A percentile compares a stretch with the other conserved stretches of the same genome.
Conservation (phyloP, 768 basidiomycete genomes). For the Phaffia tasmanica region DNA sequence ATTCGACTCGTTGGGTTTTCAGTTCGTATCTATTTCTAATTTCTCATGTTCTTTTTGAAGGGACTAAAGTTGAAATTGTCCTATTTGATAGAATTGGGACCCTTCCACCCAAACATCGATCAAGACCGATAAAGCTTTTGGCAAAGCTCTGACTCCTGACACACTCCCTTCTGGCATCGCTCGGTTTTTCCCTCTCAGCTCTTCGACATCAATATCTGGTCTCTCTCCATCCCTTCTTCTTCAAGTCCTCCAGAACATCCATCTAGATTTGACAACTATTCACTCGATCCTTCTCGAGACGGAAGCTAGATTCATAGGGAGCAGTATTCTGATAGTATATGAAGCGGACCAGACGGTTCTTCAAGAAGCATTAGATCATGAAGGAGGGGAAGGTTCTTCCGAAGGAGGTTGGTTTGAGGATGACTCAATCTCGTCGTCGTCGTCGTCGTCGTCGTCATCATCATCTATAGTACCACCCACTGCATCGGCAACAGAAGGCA, state of each 20-base stretch:
- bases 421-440: conserved; percentile 4
- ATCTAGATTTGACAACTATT: conserved; percentile 43
- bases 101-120: conserved; percentile 48
- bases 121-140: conserved; percentile 54
- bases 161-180: conserved; percentile 67
- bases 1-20: conserved; percentile 81
- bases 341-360: conserved; percentile 49
- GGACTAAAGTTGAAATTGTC: not conserved
- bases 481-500: conserved; percentile 24
- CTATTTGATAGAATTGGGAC: conserved; percentile 51
- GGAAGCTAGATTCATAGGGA: conserved; percentile 71
- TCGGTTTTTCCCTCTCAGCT: conserved; percentile 56
- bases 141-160: conserved; percentile 56
- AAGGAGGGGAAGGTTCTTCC: conserved; percentile 9
- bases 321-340: conserved; percentile 70
- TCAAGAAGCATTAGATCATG: conserved; percentile 32
- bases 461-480: too few relatives aligned
- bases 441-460: too few relatives aligned
- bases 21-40: conserved; percentile 43
- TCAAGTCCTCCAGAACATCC: conserved; percentile 50
- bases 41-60: not conserved
- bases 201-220: conserved; percentile 40
- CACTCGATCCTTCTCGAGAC: conserved; percentile 44
- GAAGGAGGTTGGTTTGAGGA: conserved; percentile 40
- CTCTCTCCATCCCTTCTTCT: conserved; percentile 50